A percentile compares a stretch with the other conserved stretches of the same genome.
Conservation (phyloP, 805 yeast species). For the Kodamaea restingae region DNA sequence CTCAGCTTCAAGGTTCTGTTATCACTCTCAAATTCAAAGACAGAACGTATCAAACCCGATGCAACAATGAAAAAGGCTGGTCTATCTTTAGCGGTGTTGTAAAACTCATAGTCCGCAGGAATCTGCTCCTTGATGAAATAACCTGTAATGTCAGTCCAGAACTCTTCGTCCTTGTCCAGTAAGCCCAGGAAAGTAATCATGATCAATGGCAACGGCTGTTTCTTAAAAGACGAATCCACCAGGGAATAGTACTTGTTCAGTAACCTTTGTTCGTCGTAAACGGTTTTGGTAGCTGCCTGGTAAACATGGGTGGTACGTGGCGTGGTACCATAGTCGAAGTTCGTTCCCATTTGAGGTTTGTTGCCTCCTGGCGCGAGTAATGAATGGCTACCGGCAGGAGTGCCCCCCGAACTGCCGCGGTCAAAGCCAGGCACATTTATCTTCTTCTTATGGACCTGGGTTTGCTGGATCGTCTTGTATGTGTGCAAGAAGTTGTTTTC, state of each 20-base stretch:
- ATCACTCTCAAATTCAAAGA: conserved; percentile 36
- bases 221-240: conserved; percentile 29
- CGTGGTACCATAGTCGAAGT: conserved; percentile 37
- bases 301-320: conserved; percentile 52
- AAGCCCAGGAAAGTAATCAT: conserved; percentile 63
- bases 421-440: conserved; percentile 12
- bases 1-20: conserved; percentile 33
- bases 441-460: conserved; percentile 16
- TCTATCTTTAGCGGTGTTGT: conserved; percentile 40
- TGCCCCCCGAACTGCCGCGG: conserved; percentile 7
- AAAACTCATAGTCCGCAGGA: conserved; percentile 43
- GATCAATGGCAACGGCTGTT: conserved; percentile 60
- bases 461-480: conserved; percentile 39
- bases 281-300: conserved; percentile 49
- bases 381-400: neutral
- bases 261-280: conserved; percentile 37
- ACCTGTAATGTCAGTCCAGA: conserved; percentile 63
- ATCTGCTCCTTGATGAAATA: conserved; percentile 48
- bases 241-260: conserved; percentile 48
- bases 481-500: conserved; percentile 80
- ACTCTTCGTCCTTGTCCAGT: conserved; percentile 42
- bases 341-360: conserved; percentile 13
- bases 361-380: conserved; percentile 3
- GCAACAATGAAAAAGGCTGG: conserved; percentile 59
- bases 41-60: conserved; percentile 37